Percentiles rank a stretch among this genome's conserved stretches.
Evolutionary conservation across 2,329 filamentous ascomycete species (phyloP).

Genomic region (Fusarium hostae): DNA sequence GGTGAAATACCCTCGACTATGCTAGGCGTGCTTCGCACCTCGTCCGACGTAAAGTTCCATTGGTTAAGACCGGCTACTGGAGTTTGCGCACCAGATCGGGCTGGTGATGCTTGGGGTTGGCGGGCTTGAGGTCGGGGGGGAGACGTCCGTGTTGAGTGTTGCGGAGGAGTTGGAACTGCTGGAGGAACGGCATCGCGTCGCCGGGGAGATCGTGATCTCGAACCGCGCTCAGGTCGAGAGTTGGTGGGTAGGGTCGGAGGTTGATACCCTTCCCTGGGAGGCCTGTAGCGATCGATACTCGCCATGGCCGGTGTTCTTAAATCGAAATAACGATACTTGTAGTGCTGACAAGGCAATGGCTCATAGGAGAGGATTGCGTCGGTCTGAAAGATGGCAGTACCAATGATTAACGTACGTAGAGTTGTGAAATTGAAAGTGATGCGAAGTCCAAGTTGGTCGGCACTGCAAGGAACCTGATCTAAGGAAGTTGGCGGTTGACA

Average conservation of each 20-base stretch:
- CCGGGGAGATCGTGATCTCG: conserved; percentile 60
- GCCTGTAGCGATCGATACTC: conserved; percentile 69
- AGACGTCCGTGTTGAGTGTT: conserved; percentile 64
- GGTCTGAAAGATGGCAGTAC: conserved; percentile 19
- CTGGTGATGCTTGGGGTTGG: conserved; percentile 57
- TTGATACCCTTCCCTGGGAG: conserved; percentile 67
- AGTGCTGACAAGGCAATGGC: conserved; percentile 25
- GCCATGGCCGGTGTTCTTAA: conserved; percentile 58
- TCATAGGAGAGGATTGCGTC: conserved; percentile 40
- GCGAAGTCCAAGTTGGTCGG: conserved; percentile 15
- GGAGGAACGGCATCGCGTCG: conserved; percentile 66
- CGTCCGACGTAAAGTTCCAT: conserved; percentile 90
- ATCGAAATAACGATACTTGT: conserved; percentile 41
- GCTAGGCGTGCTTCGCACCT: conserved; percentile 84
- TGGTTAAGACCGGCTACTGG: conserved; percentile 64
- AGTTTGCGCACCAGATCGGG: conserved; percentile 53
- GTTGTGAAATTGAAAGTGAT: conserved; percentile 21
- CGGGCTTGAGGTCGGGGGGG: conserved; percentile 61
- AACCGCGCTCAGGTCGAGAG: conserved; percentile 55
- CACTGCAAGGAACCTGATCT: conserved; percentile 37
- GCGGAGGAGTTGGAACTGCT: conserved; percentile 70
- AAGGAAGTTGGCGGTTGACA: conserved; percentile 37
- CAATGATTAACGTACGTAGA: conserved; percentile 14
- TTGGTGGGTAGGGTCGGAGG: conserved; percentile 59
- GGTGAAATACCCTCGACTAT: conserved; percentile 82